A percentile compares a stretch with the other conserved stretches of the same genome.
phyloP scores from a whole-genome alignment of 2,329 filamentous ascomycete species.

The Periglandula ipomoeae region DNA sequence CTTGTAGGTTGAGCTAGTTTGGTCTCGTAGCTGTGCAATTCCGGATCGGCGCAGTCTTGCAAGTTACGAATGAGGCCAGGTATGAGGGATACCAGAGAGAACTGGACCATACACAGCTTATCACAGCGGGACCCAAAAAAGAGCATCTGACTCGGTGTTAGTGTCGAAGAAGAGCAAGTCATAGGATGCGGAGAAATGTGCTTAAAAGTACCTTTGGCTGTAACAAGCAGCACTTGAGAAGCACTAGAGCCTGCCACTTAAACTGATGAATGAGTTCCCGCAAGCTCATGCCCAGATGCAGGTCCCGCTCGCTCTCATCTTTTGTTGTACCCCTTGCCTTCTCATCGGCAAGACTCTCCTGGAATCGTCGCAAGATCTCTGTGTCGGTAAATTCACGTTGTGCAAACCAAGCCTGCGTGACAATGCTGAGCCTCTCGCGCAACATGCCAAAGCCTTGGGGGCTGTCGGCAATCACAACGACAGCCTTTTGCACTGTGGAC shows the following conservation, averaged over 20 bases:
- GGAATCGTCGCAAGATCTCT: slow-evolving; percentile 83
- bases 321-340: slow-evolving; percentile 46
- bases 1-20: slow-evolving; percentile 69
- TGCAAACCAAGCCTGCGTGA: slow-evolving; percentile 93
- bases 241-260: slow-evolving; percentile 84
- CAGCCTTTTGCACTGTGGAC: slow-evolving; percentile 94
- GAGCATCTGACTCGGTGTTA: slow-evolving; percentile 59
- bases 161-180: background rate
- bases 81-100: slow-evolving; percentile 90
- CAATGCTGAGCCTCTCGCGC: slow-evolving; percentile 78
- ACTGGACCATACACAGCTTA: slow-evolving; percentile 95
- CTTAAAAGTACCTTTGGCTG: slow-evolving; percentile 97
- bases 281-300: slow-evolving; percentile 81
- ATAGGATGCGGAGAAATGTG: too few species aligned
- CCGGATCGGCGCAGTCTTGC: slow-evolving; percentile 93
- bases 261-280: slow-evolving; percentile 91
- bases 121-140: slow-evolving; percentile 98
- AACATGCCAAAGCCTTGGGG: slow-evolving; percentile 86
- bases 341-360: slow-evolving; percentile 72
- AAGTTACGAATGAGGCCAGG: slow-evolving; percentile 83
- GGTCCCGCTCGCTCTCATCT: slow-evolving; percentile 67
- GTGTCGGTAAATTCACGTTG: slow-evolving; percentile 87
- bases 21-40: slow-evolving; percentile 74
- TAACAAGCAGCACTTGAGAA: slow-evolving; percentile 87
- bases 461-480: slow-evolving; percentile 87